Base-by-base conservation (phyloP, 371 early-diverging fungal species). In the Choanephora cucurbitarum region DNA sequence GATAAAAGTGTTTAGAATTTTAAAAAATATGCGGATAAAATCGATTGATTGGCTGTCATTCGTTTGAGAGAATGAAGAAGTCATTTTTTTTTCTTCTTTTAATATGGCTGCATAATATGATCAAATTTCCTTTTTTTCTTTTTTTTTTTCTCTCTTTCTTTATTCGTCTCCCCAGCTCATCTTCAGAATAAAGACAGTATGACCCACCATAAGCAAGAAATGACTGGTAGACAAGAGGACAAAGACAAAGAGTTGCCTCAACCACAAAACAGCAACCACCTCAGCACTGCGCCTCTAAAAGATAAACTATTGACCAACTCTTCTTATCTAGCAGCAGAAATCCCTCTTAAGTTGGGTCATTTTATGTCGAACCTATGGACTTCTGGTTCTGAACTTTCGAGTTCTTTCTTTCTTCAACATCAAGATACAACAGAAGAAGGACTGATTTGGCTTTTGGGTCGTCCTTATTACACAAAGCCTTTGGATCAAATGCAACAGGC, bases 281-380 rank as follows among this genome's bases (percentile, higher is more conserved):
- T 71, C 31, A 75, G 79, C 47, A 66, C 67, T 11, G 79, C 75
- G 6, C 79, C 79, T 34, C 53, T 80, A 5, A 60, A 63, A 55
- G 80, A 80, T 39, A 77, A 75, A 39, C 57, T 80, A 0, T 48
- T 76, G 19, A 73, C 80, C 21, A 80, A 75, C 42, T 77, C 80
- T 11, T 70, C 75, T 15, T 80, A 80, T 52, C 49, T 80, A 18
- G 77, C 80, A 7, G 80, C 80, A 42, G 80, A 80, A 49, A 76
- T 80, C 19, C 80, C 80, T 11, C 62, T 70, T 17, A 80, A 80
- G 52, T 23, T 80, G 17, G 80, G 80, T 18, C 77, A 80, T 56
- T 80, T 75, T 60, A 69, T 77, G 51, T 72, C 74, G 15, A 61
- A 75, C 49, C 49, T 79, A 41, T 79, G 80, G 80, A 60, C 50